Evolutionary conservation across 805 yeast species (phyloP), one percentile per base, ranked within the genome.

Genomic region (Candida andamanensis): DNA sequence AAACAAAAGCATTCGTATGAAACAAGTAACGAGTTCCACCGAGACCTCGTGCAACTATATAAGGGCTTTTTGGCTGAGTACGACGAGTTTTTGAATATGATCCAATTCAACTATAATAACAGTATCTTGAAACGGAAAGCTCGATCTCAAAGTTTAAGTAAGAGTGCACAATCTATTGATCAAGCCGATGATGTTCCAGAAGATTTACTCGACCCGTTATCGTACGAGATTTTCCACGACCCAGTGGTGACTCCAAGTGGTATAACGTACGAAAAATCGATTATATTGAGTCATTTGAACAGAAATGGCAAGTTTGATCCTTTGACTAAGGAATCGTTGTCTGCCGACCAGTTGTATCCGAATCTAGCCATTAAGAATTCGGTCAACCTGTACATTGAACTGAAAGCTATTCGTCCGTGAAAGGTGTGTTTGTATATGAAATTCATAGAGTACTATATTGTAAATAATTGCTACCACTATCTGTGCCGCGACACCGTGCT

Each of bases 161-260:
- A 31, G 29, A 11, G 16, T 44, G 37, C 30, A 30, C 25, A 31
- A n/a, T 35, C 41, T 7, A 59, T 58, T 11, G n/a, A n/a, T n/a
- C n/a, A n/a, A n/a, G n/a, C n/a, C n/a, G 22, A 19, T 8, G 22
- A 19, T 19, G 52, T 52, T 6, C 70, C 71, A 2, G 69, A 60
- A 14, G 48, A 54, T 32, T 36, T 63, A 15, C 32, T 60, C 4
- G 70, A 63, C 36, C 68, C 69, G 4, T 58, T 67, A 6, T 56
- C 67, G n/a, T 51, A 42, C 60, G 24, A 37, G 24, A 29, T 65
- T 19, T 62, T 63, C 37, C 41, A 40, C 26, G 71, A 67, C 22
- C 74, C 73, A 1, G 73, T 68, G 5, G 48, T 68, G n/a, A 54
- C 67, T 5, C 66, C 66, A 7, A 52, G 66, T 11, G 73, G 73